These are phyloP conservation scores for Chaetomium sp. DNA, from an alignment of 2,329 filamentous ascomycete species.

Conservation along the genomic window DNA sequence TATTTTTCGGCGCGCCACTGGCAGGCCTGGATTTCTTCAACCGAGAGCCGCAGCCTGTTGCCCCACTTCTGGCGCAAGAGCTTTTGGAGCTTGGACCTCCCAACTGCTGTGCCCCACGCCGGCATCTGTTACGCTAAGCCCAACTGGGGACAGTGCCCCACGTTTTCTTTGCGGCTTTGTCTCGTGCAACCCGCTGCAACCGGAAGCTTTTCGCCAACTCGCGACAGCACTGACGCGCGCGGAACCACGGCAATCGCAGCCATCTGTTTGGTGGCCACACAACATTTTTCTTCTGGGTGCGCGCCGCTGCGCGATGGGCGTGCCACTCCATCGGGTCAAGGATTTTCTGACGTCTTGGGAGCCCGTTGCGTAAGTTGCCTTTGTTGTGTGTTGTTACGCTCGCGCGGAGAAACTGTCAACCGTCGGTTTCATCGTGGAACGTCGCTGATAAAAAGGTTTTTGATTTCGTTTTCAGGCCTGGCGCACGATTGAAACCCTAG, in stretches of 20 bases:
- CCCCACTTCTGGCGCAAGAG: not conserved
- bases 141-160: not conserved
- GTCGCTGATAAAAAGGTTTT: slow-evolving; percentile 2
- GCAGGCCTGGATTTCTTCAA: not conserved
- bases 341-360: slow-evolving; percentile 9
- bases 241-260: not conserved
- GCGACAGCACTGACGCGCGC: not conserved
- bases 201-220: not conserved
- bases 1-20: no score
- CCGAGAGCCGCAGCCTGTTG: not conserved
- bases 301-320: slow-evolving; percentile 24
- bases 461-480: not conserved
- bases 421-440: not conserved
- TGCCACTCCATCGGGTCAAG: slow-evolving; percentile 6
- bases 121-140: not conserved
- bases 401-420: no score
- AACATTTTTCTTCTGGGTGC: not conserved
- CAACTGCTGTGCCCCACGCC: slow-evolving; percentile 6
- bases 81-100: slow-evolving; percentile 8
- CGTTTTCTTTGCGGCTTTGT: slow-evolving; percentile 3
- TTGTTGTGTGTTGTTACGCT: not conserved
- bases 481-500: not conserved
- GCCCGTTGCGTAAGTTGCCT: slow-evolving; percentile 12
- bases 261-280: not conserved
- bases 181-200: not conserved